A percentile compares a stretch with the other conserved stretches of the same genome.
Conservation (phyloP, 2,329 filamentous ascomycete genomes). For the Balansia obtecta region DNA sequence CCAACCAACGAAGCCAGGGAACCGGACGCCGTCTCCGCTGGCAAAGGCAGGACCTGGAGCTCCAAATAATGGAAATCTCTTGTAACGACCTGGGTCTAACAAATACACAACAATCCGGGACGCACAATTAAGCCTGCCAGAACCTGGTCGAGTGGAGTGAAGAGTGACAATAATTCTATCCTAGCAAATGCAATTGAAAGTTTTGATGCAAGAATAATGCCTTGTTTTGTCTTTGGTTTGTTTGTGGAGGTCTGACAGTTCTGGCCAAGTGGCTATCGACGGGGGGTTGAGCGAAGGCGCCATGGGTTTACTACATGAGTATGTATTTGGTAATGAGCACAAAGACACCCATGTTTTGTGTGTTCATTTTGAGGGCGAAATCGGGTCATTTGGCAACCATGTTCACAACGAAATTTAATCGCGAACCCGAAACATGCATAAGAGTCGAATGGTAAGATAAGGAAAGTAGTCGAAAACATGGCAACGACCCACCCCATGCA, state of each 20-base stretch:
- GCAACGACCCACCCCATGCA: no score
- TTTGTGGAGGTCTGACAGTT: no score
- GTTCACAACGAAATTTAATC: not conserved
- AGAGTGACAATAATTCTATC: no score
- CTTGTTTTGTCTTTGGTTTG: no score
- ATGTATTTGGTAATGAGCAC: not conserved
- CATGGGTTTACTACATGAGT: not conserved
- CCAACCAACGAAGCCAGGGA: conserved; percentile 6
- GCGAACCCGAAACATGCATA: not conserved
- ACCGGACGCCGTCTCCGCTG: no score
- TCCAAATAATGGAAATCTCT: not conserved
- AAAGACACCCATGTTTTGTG: not conserved
- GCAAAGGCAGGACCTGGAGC: not conserved
- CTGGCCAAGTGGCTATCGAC: not conserved
- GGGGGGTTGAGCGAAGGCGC: not conserved
- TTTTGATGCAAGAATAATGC: no score
- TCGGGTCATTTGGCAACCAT: not conserved
- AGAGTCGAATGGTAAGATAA: not conserved
- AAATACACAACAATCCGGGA: no score
- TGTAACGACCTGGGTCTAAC: not conserved
- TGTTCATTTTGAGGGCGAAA: not conserved
- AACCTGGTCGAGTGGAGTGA: no score
- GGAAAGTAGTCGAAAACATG: no score
- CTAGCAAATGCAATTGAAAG: no score
- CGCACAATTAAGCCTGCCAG: no score